Percentiles rank a stretch among this genome's conserved stretches.
Evolutionary conservation across 2,329 filamentous ascomycete genomes (phyloP).

Genomic region (Calycina marina): DNA sequence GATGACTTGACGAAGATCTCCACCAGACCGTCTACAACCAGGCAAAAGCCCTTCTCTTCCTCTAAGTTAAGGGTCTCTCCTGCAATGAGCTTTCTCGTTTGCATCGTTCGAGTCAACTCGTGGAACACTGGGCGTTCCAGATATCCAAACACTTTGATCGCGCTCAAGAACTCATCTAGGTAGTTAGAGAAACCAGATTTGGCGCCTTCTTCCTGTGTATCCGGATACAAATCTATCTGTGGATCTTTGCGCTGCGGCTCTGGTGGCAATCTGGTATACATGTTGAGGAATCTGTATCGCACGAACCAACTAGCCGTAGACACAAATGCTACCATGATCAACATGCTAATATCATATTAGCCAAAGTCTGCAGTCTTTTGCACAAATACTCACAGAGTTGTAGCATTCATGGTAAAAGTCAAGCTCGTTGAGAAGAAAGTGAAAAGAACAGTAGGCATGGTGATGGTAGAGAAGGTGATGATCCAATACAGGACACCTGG

Average conservation of each 20-base stretch:
- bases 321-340: conserved; percentile 62
- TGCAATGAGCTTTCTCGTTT: conserved; percentile 89
- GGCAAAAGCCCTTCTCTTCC: conserved; percentile 94
- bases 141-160: conserved; percentile 98
- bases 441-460: conserved; percentile 78
- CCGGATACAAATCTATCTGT: conserved; percentile 86
- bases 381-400: conserved; percentile 55
- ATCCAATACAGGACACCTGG: conserved; percentile 59
- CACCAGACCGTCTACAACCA: conserved; percentile 90
- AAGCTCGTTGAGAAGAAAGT: conserved; percentile 80
- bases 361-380: conserved; percentile 1
- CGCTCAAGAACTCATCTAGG: conserved; percentile 91
- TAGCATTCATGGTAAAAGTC: conserved; percentile 98
- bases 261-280: conserved; percentile 86
- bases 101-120: conserved; percentile 94
- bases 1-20: conserved; percentile 97
- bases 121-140: conserved; percentile 94
- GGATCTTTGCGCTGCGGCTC: conserved; percentile 95
- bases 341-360: conserved; percentile 34
- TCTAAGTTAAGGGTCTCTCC: conserved; percentile 91
- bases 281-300: conserved; percentile 88
- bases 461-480: conserved; percentile 76
- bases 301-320: conserved; percentile 91
- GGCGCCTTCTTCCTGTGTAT: conserved; percentile 74
- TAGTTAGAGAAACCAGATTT: conserved; percentile 94